Base-by-base conservation (phyloP, 1,284 basidiomycete genomes). In the Austroboletus sp. region DNA sequence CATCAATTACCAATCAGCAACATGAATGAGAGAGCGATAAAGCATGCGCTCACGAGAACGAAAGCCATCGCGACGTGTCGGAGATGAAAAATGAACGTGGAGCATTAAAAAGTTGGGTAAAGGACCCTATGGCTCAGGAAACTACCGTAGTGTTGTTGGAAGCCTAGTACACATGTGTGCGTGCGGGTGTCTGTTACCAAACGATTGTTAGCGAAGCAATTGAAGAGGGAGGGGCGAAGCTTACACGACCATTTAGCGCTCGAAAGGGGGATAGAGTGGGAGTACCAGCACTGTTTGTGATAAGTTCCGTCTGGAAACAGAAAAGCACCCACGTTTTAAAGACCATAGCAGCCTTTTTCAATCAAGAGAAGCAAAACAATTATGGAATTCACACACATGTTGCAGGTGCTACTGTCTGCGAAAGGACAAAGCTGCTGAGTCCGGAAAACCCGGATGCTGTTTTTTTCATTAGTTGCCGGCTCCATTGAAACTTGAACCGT, bases 211-310 rank as follows among this genome's bases (percentile, higher is more conserved):
- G 54, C 40, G 56, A 51, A 25, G 51, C 10, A 1, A 29, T 21
- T 30, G 35, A 48, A 32, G 46, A 42, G n/a, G 30, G 7, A 7
- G 23, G 10, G 7, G 45, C 17, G 40, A 15, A 30, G 16, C 15
- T 16, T 50, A 34, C 27, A 23, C 36, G 11, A 36, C 12, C 32
- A 27, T 40, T 25, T 33, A 12, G 26, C 31, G 15, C 36, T 39
- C 13, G 19, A 41, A 43, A 21, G 11, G 52, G 51, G 11, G 51
- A 26, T 50, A 50, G 29, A 37, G 53, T 29, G 52, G 53, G 42
- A 40, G 33, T 9, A 11, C 17, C 9, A 13, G 2, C 15, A 25
- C 1, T 26, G 31, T n/a, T 25, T 15, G 30, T 30, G 33, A 32
- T 26, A 19, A 19, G 12, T 11, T 13, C 32, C 21, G 8, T 15